A percentile compares a stretch with the other conserved stretches of the same genome.
Conservation (phyloP, 257 asterid species). For the Salvia hispanica region DNA sequence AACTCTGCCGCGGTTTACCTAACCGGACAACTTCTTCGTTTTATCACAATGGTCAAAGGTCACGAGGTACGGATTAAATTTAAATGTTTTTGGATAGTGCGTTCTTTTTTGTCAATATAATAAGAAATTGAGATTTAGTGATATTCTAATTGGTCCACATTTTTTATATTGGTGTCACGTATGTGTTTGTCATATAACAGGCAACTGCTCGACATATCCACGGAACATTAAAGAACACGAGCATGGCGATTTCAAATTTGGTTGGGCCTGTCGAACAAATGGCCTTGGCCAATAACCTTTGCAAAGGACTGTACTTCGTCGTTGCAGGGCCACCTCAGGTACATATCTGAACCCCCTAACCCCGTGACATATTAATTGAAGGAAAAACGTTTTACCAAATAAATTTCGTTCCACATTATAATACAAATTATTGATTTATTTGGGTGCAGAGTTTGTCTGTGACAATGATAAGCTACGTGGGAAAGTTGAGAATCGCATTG, state of each 20-base stretch:
- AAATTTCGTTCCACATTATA: no score
- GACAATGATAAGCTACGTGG: no score
- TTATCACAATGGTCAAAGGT: conserved; percentile 45
- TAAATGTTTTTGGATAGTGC: no score
- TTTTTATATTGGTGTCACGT: not conserved
- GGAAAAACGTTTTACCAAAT: no score
- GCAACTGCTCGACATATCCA: conserved; percentile 44
- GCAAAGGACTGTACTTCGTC: conserved; percentile 51
- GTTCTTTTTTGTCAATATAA: no score
- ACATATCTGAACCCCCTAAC: no score
- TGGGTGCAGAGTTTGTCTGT: no score
- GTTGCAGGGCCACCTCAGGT: conserved; percentile 64
- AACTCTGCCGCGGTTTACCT: conserved; percentile 54
- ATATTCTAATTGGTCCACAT: not conserved
- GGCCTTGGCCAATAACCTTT: conserved; percentile 49
- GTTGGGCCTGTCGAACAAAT: conserved; percentile 61
- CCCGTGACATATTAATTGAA: no score
- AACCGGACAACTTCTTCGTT: conserved; percentile 51
- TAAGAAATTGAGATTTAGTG: no score
- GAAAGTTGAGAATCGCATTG: no score
- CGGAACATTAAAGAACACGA: conserved; percentile 49
- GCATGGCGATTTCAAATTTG: conserved; percentile 55
- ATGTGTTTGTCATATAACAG: conserved; percentile 28
- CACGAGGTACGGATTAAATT: conserved; percentile 52
- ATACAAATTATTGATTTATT: no score